phyloP scores from a whole-genome alignment of 1,139 yeast genomes.

The Wickerhamomyces sp. region DNA sequence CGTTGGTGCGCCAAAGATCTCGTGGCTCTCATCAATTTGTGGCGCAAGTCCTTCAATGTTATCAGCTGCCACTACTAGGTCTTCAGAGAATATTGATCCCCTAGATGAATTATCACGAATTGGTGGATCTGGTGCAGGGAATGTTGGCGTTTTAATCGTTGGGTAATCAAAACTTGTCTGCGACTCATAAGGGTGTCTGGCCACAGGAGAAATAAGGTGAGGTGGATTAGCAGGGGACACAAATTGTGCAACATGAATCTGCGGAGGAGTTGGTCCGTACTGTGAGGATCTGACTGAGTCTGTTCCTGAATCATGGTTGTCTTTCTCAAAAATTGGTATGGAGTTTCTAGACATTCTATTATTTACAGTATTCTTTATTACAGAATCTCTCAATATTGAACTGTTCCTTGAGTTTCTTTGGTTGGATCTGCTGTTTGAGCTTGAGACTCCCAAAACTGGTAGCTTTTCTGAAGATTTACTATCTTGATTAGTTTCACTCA shows the following conservation, averaged over 20 bases:
- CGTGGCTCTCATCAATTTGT: not conserved
- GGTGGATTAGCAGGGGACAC: not conserved
- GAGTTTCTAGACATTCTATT: not conserved
- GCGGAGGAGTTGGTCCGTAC: not conserved
- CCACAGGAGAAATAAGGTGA: not conserved
- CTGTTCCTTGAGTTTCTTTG: not conserved
- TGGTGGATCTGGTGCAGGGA: conserved; percentile 3
- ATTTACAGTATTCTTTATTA: not conserved
- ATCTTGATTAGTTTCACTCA: conserved; percentile 7
- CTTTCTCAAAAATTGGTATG: not conserved
- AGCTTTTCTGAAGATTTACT: not conserved
- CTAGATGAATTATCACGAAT: not conserved
- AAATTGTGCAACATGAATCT: not conserved
- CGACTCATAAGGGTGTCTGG: not conserved
- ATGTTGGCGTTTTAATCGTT: conserved; percentile 1
- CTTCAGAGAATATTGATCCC: not conserved
- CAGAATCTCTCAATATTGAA: not conserved
- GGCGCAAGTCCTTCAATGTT: not conserved
- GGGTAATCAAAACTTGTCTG: not conserved
- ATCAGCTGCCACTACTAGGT: not conserved
- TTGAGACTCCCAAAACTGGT: not conserved
- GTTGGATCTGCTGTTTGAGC: not conserved
- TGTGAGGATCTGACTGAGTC: not conserved
- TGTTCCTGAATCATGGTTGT: not conserved
- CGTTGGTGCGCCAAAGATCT: not conserved